Evolutionary conservation across 139 green algal species (phyloP).

Genomic region (Protoeuglena noctilucae): DNA sequence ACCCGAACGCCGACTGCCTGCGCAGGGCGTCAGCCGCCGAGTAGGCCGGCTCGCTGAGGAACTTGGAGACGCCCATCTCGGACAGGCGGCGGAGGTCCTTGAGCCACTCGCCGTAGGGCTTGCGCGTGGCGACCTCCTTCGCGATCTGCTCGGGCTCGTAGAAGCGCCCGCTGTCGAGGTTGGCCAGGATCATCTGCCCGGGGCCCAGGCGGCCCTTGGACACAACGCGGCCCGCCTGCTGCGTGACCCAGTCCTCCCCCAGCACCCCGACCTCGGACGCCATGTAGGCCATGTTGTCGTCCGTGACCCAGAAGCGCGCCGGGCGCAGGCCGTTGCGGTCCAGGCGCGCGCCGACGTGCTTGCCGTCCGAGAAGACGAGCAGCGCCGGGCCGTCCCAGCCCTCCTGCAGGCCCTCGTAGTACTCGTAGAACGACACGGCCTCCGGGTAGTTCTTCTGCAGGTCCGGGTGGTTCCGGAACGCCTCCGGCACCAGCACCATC

Average conservation of each 20-base stretch:
- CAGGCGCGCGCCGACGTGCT: slow-evolving; percentile 71
- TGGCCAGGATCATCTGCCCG: slow-evolving; percentile 85
- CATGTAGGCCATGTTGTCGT: slow-evolving; percentile 91
- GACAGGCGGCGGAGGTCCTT: slow-evolving; percentile 25
- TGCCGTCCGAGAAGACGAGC: slow-evolving; percentile 90
- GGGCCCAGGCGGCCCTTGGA: slow-evolving; percentile 88
- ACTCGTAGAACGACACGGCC: slow-evolving; percentile 64
- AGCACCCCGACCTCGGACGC: slow-evolving; percentile 93
- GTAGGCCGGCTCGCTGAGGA: slow-evolving; percentile 27
- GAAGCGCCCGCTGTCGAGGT: slow-evolving; percentile 71
- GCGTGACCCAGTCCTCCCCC: slow-evolving; percentile 71
- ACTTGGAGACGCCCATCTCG: slow-evolving; percentile 24
- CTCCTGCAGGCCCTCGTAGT: slow-evolving; percentile 94
- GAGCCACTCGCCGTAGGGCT: slow-evolving; percentile 82
- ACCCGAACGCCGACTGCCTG: slow-evolving; percentile 42
- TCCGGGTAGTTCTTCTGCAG: slow-evolving; percentile 52
- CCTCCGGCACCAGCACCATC: slow-evolving; percentile 94
- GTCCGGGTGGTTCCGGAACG: slow-evolving; percentile 75
- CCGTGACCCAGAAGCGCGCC: slow-evolving; percentile 88
- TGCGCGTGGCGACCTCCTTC: slow-evolving; percentile 38
- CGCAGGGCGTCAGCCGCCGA: slow-evolving; percentile 31
- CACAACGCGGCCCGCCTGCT: slow-evolving; percentile 62
- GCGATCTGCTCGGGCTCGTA: slow-evolving; percentile 69
- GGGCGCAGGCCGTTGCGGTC: slow-evolving; percentile 96
- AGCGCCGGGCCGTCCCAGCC: slow-evolving; percentile 96